These are phyloP conservation scores for Hypoxylon trugodes DNA, from an alignment of 495 filamentous ascomycete genomes.

Conservation along the genomic window DNA sequence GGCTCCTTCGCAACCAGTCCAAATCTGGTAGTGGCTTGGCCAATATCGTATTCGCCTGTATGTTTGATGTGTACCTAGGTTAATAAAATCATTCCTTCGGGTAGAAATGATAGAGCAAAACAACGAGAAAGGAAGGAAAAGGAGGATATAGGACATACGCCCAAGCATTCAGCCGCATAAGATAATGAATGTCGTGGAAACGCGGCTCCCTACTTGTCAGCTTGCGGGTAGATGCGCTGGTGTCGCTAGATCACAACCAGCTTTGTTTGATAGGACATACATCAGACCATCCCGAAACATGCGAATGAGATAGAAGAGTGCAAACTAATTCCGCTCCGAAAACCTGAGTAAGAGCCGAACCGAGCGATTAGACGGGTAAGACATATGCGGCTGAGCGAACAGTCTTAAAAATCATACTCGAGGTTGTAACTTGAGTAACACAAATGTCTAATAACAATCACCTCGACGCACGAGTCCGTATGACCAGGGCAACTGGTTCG, in stretches of 20 bases:
- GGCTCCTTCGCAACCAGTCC: neutral
- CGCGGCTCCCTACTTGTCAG: neutral
- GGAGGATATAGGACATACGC: neutral
- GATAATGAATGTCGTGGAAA: neutral
- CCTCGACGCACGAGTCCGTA: too few relatives aligned
- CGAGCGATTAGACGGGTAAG: neutral
- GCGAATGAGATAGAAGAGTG: neutral
- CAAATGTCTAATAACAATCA: neutral
- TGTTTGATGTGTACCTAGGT: neutral
- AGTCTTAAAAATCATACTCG: constrained; percentile 12
- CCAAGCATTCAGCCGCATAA: constrained; percentile 19
- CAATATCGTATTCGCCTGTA: neutral
- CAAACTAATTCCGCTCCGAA: neutral
- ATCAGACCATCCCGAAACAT: neutral
- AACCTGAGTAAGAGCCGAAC: neutral
- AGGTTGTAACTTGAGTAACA: neutral
- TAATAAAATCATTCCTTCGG: neutral
- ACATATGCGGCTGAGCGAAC: neutral
- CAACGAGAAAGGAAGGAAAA: neutral
- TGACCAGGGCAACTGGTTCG: too few relatives aligned
- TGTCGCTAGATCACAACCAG: neutral
- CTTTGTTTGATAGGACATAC: neutral
- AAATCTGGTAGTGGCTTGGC: neutral
- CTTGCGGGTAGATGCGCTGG: constrained; percentile 11
- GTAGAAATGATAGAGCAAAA: neutral